Conservation (phyloP, 179 eudicot species). For the Beta macrorhiza region DNA sequence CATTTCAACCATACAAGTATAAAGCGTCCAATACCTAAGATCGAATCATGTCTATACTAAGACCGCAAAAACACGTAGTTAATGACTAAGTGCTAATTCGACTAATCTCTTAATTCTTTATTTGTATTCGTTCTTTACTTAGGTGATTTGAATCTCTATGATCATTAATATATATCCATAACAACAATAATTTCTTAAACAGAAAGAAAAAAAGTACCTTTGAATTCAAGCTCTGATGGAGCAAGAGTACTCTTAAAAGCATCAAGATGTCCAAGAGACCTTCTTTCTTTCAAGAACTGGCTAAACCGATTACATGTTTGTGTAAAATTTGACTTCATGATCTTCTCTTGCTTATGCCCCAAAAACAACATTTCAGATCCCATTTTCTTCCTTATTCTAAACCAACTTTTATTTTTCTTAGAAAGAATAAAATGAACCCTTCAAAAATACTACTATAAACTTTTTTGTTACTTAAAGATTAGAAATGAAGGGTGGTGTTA, state of each 20-base stretch:
- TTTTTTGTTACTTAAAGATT: background rate
- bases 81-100: no score
- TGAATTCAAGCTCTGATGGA: constrained; percentile 15
- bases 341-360: constrained; percentile 26
- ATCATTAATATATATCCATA: no score
- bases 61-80: no score
- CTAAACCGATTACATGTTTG: constrained; percentile 57
- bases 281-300: constrained; percentile 55
- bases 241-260: constrained; percentile 13
- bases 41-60: no score
- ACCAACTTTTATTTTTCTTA: no score
- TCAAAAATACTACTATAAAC: background rate
- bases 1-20: no score
- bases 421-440: background rate
- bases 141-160: no score
- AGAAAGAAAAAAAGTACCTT: background rate
- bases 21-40: no score
- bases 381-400: constrained; percentile 12
- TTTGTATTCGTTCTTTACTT: no score
- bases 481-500: background rate
- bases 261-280: constrained; percentile 42
- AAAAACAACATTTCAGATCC: constrained; percentile 11
- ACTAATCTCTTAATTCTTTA: no score
- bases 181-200: no score
- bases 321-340: constrained; percentile 40